Evolutionary conservation across 148 eudicot genomes (phyloP).

Genomic region (Chenopodium album): DNA sequence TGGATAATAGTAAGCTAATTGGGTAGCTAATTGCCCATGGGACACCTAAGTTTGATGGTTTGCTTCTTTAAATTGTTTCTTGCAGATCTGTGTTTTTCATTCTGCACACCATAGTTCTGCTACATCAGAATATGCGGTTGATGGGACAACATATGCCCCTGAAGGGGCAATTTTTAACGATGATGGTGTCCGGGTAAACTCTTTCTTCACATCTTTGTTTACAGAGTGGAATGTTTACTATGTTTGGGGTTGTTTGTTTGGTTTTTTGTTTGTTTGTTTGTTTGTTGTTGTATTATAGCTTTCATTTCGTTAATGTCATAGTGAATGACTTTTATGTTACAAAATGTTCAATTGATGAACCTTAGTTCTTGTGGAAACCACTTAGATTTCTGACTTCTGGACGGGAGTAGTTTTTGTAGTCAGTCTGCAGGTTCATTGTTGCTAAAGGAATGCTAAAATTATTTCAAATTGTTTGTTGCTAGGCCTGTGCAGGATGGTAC

Average conservation of each 20-base stretch:
- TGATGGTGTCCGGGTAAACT: conserved; percentile 56
- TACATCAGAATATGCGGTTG: conserved; percentile 63
- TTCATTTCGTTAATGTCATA: background rate
- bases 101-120: conserved; percentile 56
- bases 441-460: background rate
- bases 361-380: background rate
- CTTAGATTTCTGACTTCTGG: background rate
- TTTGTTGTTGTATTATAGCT: background rate
- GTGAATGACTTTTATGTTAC: background rate
- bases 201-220: conserved; percentile 1
- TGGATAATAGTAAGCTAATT: background rate
- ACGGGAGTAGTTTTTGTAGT: background rate
- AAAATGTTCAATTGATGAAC: background rate
- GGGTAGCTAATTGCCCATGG: background rate
- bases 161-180: conserved; percentile 79
- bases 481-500: background rate
- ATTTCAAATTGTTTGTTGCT: background rate
- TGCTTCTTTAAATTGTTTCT: background rate
- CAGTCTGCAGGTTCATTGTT: background rate
- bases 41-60: background rate
- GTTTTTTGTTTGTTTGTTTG: no score
- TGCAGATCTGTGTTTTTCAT: conserved; percentile 84
- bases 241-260: no score
- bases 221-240: background rate
- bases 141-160: conserved; percentile 97